phyloP scores from a whole-genome alignment of 1,284 basidiomycete genomes.

The Fomitopsis betulina region DNA sequence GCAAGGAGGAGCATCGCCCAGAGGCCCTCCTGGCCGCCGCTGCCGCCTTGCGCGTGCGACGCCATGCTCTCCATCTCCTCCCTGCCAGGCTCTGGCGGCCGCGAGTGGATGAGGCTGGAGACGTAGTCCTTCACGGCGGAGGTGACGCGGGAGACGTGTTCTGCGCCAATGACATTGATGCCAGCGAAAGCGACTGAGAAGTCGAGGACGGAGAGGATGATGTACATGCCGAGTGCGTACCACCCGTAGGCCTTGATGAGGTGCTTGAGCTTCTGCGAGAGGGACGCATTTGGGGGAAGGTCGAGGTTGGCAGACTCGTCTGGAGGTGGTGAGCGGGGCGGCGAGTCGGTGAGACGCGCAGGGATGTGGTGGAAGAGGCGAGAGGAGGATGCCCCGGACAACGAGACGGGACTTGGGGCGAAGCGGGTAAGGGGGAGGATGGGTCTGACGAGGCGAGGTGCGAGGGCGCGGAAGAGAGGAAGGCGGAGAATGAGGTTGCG shows the following conservation, averaged over 20 bases:
- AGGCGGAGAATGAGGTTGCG: conserved; percentile 27
- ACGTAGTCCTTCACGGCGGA: conserved; percentile 52
- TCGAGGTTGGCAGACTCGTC: conserved; percentile 11
- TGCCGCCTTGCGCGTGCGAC: conserved; percentile 13
- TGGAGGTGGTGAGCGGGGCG: conserved; percentile 17
- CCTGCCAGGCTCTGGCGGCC: conserved; percentile 57
- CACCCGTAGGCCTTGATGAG: conserved; percentile 91
- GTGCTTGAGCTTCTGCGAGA: conserved; percentile 76
- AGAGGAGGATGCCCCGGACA: conserved; percentile 24
- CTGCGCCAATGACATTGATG: conserved; percentile 87
- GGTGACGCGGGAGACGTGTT: conserved; percentile 76
- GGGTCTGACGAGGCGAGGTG: conserved; percentile 32
- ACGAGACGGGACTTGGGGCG: conserved; percentile 17
- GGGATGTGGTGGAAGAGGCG: conserved; percentile 49
- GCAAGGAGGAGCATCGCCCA: conserved; percentile 93
- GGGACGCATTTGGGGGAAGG: conserved; percentile 43
- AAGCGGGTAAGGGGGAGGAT: conserved; percentile 34
- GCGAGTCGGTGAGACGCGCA: conserved; percentile 33
- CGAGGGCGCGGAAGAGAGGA: conserved; percentile 28
- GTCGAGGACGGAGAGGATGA: conserved; percentile 68
- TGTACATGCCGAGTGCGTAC: conserved; percentile 88
- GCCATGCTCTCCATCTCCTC: conserved; percentile 47
- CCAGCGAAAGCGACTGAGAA: conserved; percentile 80
- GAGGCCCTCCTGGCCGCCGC: conserved; percentile 58
- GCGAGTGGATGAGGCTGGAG: conserved; percentile 39